Evolutionary conservation across 2,329 filamentous ascomycete genomes (phyloP).

Genomic region (Fusarium agapanthi): DNA sequence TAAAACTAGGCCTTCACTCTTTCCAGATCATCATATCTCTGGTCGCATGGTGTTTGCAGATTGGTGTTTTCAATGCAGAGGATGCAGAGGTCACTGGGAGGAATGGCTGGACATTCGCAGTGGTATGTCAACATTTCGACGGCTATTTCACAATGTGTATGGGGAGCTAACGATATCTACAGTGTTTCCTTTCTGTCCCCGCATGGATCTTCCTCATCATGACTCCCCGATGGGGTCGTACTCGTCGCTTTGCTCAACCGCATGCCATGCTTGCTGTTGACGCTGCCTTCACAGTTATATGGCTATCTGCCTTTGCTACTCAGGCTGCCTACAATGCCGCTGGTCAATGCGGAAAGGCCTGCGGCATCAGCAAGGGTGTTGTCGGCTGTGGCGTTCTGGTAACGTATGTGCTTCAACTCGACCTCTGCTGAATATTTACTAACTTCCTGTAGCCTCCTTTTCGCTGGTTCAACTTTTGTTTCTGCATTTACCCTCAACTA

Average conservation of each 20-base stretch:
- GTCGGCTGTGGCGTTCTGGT: constrained; percentile 70
- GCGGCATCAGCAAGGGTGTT: constrained; percentile 68
- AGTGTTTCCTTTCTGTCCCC: constrained; percentile 73
- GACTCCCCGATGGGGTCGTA: constrained; percentile 70
- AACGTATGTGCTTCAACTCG: constrained; percentile 57
- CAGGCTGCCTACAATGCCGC: constrained; percentile 71
- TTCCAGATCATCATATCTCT: constrained; percentile 64
- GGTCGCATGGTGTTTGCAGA: constrained; percentile 66
- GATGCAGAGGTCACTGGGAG: constrained; percentile 62
- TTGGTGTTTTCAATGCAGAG: constrained; percentile 64
- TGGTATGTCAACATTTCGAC: constrained; percentile 56
- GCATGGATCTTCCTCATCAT: constrained; percentile 72
- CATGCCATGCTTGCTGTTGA: constrained; percentile 69
- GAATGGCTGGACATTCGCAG: constrained; percentile 70
- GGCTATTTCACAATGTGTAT: not conserved
- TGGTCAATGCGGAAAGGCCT: constrained; percentile 63
- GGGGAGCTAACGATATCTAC: constrained; percentile 5
- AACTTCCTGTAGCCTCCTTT: constrained; percentile 59
- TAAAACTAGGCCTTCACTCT: constrained; percentile 67
- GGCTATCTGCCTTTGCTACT: constrained; percentile 73
- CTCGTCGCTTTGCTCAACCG: constrained; percentile 68
- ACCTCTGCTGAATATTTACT: not conserved
- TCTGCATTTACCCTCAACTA: constrained; percentile 69
- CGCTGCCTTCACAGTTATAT: constrained; percentile 65
- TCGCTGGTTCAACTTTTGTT: constrained; percentile 61